Evolutionary conservation across 495 filamentous ascomycete species (phyloP).

Genomic region (Glarea lozoyensis): DNA sequence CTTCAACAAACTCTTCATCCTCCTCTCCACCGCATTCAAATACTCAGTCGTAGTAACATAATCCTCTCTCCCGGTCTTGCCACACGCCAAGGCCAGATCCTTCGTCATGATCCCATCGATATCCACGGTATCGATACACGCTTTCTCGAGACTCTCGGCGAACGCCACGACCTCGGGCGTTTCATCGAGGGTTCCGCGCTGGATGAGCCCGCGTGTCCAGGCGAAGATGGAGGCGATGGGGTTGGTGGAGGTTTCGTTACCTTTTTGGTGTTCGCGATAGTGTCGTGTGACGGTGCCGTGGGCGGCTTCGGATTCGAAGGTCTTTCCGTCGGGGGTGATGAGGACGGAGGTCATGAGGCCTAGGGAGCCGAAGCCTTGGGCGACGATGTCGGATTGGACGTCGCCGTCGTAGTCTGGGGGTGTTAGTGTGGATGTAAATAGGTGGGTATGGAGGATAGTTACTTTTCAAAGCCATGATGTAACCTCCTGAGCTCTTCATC

Average conservation of each 20-base stretch:
- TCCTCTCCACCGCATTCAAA: constrained; percentile 77
- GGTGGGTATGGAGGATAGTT: constrained; percentile 24
- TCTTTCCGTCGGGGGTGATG: constrained; percentile 88
- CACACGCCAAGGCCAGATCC: constrained; percentile 86
- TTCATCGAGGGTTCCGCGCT: constrained; percentile 81
- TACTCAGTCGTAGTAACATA: constrained; percentile 90
- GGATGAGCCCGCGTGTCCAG: constrained; percentile 91
- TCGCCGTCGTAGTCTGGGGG: constrained; percentile 89
- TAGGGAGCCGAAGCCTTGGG: constrained; percentile 95
- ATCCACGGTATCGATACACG: constrained; percentile 91
- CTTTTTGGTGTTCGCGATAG: constrained; percentile 98
- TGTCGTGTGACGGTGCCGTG: constrained; percentile 98
- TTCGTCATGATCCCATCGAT: constrained; percentile 97
- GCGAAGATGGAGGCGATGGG: constrained; percentile 98
- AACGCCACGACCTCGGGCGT: constrained; percentile 84
- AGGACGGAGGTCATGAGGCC: constrained; percentile 98
- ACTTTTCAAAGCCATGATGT: constrained; percentile 98
- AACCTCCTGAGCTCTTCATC: constrained; percentile 95
- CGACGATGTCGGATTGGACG: constrained; percentile 96
- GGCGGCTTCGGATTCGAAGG: constrained; percentile 94
- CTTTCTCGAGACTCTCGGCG: constrained; percentile 83
- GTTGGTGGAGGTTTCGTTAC: constrained; percentile 93
- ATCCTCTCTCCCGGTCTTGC: constrained; percentile 67
- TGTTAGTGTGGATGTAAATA: constrained; percentile 9
- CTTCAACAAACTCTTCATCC: constrained; percentile 57